phyloP scores from a whole-genome alignment of 768 basidiomycete species.

The Lactarius deliciosus region DNA sequence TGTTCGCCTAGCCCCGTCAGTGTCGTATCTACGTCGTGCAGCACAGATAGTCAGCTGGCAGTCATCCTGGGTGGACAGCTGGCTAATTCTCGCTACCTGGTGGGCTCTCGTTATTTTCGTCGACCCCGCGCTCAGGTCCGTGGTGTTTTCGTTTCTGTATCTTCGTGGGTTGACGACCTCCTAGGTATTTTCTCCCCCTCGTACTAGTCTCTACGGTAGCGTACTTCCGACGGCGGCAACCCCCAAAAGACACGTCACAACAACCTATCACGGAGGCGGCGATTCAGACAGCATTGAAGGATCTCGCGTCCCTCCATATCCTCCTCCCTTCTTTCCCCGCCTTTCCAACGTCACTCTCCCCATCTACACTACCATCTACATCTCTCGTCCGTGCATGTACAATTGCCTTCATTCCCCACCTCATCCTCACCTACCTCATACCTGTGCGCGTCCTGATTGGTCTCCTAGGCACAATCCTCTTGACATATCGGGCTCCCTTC shows the following conservation, averaged over 20 bases:
- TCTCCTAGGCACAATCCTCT: constrained; percentile 53
- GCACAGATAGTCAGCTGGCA: constrained; percentile 61
- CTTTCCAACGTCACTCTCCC: constrained; percentile 35
- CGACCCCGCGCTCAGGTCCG: constrained; percentile 46
- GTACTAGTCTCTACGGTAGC: constrained; percentile 43
- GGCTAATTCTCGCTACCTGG: constrained; percentile 68
- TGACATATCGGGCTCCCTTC: constrained; percentile 72
- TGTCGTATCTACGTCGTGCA: constrained; percentile 44
- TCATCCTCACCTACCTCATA: constrained; percentile 61
- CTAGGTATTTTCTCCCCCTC: constrained; percentile 60
- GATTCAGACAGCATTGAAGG: constrained; percentile 55
- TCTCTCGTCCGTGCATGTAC: constrained; percentile 56
- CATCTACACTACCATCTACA: constrained; percentile 35
- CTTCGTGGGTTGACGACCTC: background rate
- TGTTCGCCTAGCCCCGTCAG: constrained; percentile 56
- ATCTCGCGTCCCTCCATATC: constrained; percentile 64
- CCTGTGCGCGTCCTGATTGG: constrained; percentile 62
- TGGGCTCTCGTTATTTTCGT: constrained; percentile 72
- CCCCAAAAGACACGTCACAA: constrained; percentile 27
- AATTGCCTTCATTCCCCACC: constrained; percentile 62
- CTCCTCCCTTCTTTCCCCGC: constrained; percentile 48
- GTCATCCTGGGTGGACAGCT: constrained; percentile 56
- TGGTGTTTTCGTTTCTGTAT: constrained; percentile 15
- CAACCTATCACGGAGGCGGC: constrained; percentile 53
- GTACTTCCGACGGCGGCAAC: constrained; percentile 34